phyloP scores from a whole-genome alignment of 768 basidiomycete species.

The Chalciporus pseudorubinellus region DNA sequence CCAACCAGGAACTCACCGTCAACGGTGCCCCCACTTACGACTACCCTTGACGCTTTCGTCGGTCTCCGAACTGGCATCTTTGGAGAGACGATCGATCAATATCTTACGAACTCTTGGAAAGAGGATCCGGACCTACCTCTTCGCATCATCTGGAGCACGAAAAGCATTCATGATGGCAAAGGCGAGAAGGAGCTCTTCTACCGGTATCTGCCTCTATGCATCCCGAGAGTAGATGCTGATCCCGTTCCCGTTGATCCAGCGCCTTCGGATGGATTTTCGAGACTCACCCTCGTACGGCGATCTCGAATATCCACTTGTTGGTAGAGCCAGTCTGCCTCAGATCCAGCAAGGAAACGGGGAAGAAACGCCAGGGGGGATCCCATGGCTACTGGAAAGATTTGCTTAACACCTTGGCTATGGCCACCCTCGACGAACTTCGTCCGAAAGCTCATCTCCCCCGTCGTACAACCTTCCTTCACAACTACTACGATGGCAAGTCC shows the following conservation, averaged over 20 bases:
- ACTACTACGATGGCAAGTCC: constrained; percentile 12
- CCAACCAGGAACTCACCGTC: constrained; percentile 45
- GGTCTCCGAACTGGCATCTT: constrained; percentile 31
- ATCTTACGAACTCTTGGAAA: constrained; percentile 52
- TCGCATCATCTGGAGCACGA: constrained; percentile 61
- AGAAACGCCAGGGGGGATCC: constrained; percentile 15
- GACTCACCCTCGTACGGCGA: constrained; percentile 67
- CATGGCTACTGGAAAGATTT: constrained; percentile 81
- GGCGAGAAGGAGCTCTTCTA: constrained; percentile 61
- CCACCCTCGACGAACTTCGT: constrained; percentile 49
- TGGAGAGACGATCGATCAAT: constrained; percentile 26
- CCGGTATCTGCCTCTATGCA: constrained; percentile 31
- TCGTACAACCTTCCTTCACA: constrained; percentile 27
- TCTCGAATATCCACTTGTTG: constrained; percentile 54
- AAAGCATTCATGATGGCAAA: constrained; percentile 73
- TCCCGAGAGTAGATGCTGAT: background rate
- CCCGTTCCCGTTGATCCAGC: constrained; percentile 21
- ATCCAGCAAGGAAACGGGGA: background rate
- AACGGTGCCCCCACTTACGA: constrained; percentile 51
- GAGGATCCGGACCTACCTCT: constrained; percentile 58
- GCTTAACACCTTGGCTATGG: constrained; percentile 63
- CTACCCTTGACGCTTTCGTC: constrained; percentile 58
- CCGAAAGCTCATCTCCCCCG: background rate
- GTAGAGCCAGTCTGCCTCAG: constrained; percentile 49
- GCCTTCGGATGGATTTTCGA: constrained; percentile 66